These are phyloP conservation scores for Ustilago nuda DNA, from an alignment of 1,284 basidiomycete genomes.

Conservation along the genomic window DNA sequence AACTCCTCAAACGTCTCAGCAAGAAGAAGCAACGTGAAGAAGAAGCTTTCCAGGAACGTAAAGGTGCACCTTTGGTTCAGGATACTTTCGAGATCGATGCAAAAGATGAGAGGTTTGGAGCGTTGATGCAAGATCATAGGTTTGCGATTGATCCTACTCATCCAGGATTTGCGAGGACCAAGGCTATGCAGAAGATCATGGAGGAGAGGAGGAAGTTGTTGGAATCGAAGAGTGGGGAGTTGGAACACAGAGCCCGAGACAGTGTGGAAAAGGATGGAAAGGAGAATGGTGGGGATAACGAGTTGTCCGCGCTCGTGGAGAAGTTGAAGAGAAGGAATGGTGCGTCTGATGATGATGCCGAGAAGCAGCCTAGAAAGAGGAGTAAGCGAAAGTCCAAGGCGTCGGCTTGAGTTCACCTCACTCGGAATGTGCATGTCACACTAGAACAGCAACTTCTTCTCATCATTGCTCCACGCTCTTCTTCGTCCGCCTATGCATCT, in stretches of 20 bases:
- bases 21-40: constrained; percentile 56
- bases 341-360: not conserved
- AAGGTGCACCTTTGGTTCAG: constrained; percentile 67
- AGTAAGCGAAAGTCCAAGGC: constrained; percentile 17
- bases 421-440: not conserved
- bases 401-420: not conserved
- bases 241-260: not conserved
- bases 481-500: not conserved
- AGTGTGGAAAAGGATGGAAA: not conserved
- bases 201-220: constrained; percentile 50
- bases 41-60: constrained; percentile 63
- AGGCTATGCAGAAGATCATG: constrained; percentile 65
- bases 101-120: constrained; percentile 87
- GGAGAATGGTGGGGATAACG: not conserved
- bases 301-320: constrained; percentile 38
- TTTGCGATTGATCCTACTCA: constrained; percentile 97
- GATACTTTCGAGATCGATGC: constrained; percentile 81
- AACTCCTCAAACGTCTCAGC: constrained; percentile 46
- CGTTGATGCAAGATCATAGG: constrained; percentile 86
- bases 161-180: constrained; percentile 72
- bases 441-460: not conserved
- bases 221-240: constrained; percentile 14
- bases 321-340: constrained; percentile 39
- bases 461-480: not conserved
- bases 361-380: constrained; percentile 22